Base-by-base conservation (phyloP, 73 alveolate genomes). In the Durusdinium trenchii region DNA sequence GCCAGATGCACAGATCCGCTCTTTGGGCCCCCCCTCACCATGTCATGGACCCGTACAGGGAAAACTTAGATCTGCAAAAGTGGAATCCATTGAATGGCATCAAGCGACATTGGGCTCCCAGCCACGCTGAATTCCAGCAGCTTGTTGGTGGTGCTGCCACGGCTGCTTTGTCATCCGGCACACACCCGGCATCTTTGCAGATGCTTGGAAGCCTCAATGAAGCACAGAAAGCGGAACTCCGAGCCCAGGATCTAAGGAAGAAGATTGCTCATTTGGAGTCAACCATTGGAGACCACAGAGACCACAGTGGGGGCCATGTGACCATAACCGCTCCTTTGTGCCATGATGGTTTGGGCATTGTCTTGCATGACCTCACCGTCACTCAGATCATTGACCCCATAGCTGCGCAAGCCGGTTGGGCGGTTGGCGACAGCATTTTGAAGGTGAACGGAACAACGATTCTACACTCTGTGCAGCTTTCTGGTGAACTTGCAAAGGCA, bases 61-160 rank as follows among this genome's bases (percentile, higher is more conserved):
- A 90, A 20, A 90, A 50, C 73, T 45, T 64, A 73, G 96, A 64
- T 45, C 0, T 32, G 48, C 96, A 90, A 52, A 90, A 90, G 42
- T 90, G 96, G 96, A 90, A 90, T 14, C 96, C 96, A 9, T 90
- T 90, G 45, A 73, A 90, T 46, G 96, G 96, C 30, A 75, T 90
- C 86, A 62, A 54, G 69, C 60, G 86, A 35, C 96, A 90, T 75
- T 90, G 96, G 96, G 18, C 52, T 23, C 96, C 96, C 3, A 43
- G 61, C 10, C 75, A 45, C 43, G 96, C 42, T 50, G 96, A 90
- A 43, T 45, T 90, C 46, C 86, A 75, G 52, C 96, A 43, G 20
- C 42, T 28, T 5, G 89, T 78, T 2, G 92, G 92, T 47, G 35
- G 46, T 48, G 20, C 52, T 0, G 71, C 75, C 36, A 51, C 64